These are phyloP conservation scores for Quercus gilva DNA, from an alignment of 306 rosid species.

Conservation along the genomic window DNA sequence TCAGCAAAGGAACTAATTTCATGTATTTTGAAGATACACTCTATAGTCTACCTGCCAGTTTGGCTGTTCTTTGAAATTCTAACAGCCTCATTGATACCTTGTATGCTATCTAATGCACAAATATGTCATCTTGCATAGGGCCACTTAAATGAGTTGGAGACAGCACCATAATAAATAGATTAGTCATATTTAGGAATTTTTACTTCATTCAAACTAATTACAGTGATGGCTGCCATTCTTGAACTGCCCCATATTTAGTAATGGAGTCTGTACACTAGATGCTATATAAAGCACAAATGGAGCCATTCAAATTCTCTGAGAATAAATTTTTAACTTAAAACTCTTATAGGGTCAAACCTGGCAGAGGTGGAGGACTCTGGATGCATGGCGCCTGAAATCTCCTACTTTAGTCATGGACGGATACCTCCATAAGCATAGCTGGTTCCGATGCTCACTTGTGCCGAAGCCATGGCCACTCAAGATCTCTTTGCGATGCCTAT, in stretches of 20 bases:
- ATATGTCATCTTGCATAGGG: too few species aligned
- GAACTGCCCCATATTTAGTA: neutral
- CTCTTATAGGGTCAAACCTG: conserved; percentile 43
- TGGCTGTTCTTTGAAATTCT: neutral
- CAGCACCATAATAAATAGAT: too few species aligned
- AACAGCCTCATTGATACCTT: neutral
- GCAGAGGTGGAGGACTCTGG: conserved; percentile 63
- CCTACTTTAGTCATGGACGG: conserved; percentile 69
- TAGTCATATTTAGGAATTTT: too few species aligned
- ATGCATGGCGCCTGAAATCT: conserved; percentile 43
- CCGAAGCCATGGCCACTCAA: conserved; percentile 82
- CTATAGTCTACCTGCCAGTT: neutral
- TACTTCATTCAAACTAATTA: neutral
- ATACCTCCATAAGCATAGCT: conserved; percentile 69
- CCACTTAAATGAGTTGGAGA: too few species aligned
- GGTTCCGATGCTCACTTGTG: conserved; percentile 30
- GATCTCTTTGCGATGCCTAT: conserved; percentile 68
- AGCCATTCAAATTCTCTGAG: neutral
- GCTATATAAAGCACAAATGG: neutral
- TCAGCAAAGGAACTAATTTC: conserved; percentile 2
- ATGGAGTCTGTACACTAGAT: neutral
- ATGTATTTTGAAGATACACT: neutral
- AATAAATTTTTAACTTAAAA: neutral
- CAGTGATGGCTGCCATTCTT: neutral
- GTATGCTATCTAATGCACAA: neutral